Evolutionary conservation across 1,139 yeast genomes (phyloP), one percentile per base, ranked within the genome.

Genomic region (Geotrichum citri-aurantii): DNA sequence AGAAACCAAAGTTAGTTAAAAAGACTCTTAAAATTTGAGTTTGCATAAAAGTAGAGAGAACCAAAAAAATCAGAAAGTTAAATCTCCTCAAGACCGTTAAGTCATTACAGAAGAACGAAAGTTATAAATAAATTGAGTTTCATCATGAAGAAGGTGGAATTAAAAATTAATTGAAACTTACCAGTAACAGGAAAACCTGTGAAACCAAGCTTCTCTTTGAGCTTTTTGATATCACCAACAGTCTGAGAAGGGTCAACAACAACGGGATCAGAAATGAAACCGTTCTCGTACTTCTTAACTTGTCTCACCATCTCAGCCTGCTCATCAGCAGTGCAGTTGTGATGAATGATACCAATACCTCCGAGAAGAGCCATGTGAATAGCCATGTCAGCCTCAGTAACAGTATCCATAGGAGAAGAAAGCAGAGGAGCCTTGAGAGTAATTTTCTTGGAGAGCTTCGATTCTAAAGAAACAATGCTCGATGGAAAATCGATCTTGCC

Each of bases 91-190:
- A 82, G 96, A 88, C 92, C 95, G 96, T 87, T 85, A 86, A 95
- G 89, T 88, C 95, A 75, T 71, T 86, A 65, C 97, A 96, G 99
- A 87, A 93, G 99, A 93, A 93, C 98, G 99, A 93, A 93, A 93
- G 98, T 93, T 91, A 89, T 79, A 74, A 68, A 71, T 68, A 68
- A 67, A 60, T 73, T 74, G 75, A 79, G 84, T 95, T 54, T 58
- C 57, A 52, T 59, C 66, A 59, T 56, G 57, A 57, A 33, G 54
- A 48, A 48, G 57, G 59, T 7, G 26, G 12, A 57, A 24, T 3
- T n/a, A 58, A 42, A 17, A 37, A 31, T 49, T 50, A 54, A 49
- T 33, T 48, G 49, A 64, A 66, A 91, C 99, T 81, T 89, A 93
- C 98, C 97, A 77, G 99, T 95, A 73, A 93, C 96, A 68, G 99